Percentiles rank a stretch among this genome's conserved stretches.
Conservation (phyloP, 371 early-diverging fungal genomes). For the Syncephalastrum contaminatum region DNA sequence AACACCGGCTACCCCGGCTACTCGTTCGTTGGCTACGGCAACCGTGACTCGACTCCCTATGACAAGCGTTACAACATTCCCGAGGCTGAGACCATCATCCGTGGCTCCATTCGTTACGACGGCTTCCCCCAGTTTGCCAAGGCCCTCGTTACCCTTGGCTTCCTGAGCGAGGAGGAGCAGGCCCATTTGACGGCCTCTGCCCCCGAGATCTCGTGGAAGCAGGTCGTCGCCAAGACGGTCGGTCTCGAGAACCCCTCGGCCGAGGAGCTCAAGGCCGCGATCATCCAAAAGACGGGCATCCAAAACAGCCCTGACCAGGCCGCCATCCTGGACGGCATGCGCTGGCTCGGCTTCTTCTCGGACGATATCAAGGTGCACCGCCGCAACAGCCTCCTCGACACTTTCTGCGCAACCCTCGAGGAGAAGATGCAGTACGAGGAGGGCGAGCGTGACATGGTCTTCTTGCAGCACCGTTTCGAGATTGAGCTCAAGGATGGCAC, state of each 20-base stretch:
- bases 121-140: constrained; percentile 92
- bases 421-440: constrained; percentile 88
- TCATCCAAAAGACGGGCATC: constrained; percentile 49
- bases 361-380: constrained; percentile 57
- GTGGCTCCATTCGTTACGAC: constrained; percentile 94
- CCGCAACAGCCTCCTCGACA: constrained; percentile 88
- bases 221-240: constrained; percentile 63
- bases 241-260: constrained; percentile 32
- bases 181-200: constrained; percentile 57
- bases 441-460: constrained; percentile 95
- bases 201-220: constrained; percentile 77
- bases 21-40: constrained; percentile 86
- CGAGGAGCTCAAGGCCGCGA: constrained; percentile 38
- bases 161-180: constrained; percentile 79
- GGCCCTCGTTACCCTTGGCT: constrained; percentile 90
- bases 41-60: constrained; percentile 97
- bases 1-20: constrained; percentile 88
- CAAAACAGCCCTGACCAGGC: constrained; percentile 52
- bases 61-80: constrained; percentile 94
- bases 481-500: constrained; percentile 80
- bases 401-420: constrained; percentile 94
- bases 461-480: constrained; percentile 95
- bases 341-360: constrained; percentile 88
- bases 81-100: constrained; percentile 90
- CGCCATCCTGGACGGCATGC: constrained; percentile 69